Conservation (phyloP, 208 protist genomes). For the Acanthamoeba polyphaga region DNA sequence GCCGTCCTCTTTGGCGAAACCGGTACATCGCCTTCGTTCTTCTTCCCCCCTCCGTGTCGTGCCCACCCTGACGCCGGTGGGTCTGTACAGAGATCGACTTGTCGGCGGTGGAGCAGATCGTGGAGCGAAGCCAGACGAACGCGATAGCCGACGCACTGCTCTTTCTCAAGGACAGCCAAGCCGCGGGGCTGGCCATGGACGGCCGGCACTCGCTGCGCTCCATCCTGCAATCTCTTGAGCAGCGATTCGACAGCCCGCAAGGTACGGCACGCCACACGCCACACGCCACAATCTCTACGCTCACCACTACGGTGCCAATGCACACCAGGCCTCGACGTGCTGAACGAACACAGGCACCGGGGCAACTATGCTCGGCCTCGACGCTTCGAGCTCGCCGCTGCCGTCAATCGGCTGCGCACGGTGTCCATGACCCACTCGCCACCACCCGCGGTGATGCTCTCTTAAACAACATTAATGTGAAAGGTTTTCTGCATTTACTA, state of each 20-base stretch:
- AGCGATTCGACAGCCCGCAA: slow-evolving; percentile 36
- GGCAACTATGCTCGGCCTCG: slow-evolving; percentile 92
- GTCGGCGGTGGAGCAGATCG: slow-evolving; percentile 92
- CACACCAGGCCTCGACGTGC: slow-evolving; percentile 87
- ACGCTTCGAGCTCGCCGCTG: slow-evolving; percentile 93
- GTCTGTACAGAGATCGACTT: slow-evolving; percentile 90
- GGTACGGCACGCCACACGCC: neutral
- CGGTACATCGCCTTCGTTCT: neutral
- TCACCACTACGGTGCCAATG: neutral
- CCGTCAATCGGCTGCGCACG: slow-evolving; percentile 91
- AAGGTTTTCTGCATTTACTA: too few species aligned
- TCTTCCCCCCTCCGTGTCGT: too few species aligned
- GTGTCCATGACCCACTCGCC: neutral
- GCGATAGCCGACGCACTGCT: slow-evolving; percentile 89
- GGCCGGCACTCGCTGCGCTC: slow-evolving; percentile 64
- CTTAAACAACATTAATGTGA: too few species aligned
- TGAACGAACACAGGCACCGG: slow-evolving; percentile 87
- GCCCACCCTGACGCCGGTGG: too few species aligned
- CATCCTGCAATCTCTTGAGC: slow-evolving; percentile 41
- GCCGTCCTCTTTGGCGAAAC: slow-evolving; percentile 85
- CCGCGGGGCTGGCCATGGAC: slow-evolving; percentile 86
- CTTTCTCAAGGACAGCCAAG: slow-evolving; percentile 36
- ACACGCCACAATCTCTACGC: neutral
- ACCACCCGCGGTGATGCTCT: too few species aligned
- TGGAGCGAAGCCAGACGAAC: slow-evolving; percentile 94